Base-by-base conservation (phyloP, 495 filamentous ascomycete species). In the Penicillium herquei region DNA sequence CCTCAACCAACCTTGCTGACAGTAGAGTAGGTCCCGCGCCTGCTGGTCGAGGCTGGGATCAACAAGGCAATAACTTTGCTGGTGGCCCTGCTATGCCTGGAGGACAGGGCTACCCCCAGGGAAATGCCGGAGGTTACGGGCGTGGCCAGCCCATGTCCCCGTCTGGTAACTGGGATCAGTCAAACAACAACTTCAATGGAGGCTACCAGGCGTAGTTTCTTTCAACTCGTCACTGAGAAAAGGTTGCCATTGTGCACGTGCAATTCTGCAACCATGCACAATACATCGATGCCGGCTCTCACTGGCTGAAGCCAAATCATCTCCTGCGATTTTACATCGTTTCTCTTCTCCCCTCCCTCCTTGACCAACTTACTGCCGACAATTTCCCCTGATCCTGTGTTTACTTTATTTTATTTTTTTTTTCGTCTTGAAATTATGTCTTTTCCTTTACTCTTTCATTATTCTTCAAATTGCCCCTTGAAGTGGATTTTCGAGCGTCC, bases 51-150 rank as follows among this genome's bases (percentile, higher is more conserved):
- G 77, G 86, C 74, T 78, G 83, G 78, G 78, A 82, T 60, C 84
- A 87, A 62, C 84, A 89, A 67, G 75, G 71, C 52, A 70, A 65
- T 57, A 81, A 78, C 54, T 87, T 82, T 61, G 21, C 21, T 26
- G 78, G 78, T 52, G 81, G 79, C 47, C 80, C 84, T 49, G 76
- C 70, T 40, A 81, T 82, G 65, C 77, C 78, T 45, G 77, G 21
- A 26, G 21, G 74, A 46, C 85, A 87, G 65, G 82, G 78, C 55
- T 84, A 80, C 53, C 73, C 76, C 51, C 79, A 81, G 57, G 86
- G 81, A 40, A 89, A 86, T 62, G 86, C 87, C 57, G 89, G 87
- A 58, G 89, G 89, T 47, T 95, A 91, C 61, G 89, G 89, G 41
- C 90, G 90, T 72, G 89, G 87, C 60, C 88, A 92, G 59, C 86